phyloP scores from a whole-genome alignment of 805 yeast genomes.

The Helenozyma baotianmanensis region DNA sequence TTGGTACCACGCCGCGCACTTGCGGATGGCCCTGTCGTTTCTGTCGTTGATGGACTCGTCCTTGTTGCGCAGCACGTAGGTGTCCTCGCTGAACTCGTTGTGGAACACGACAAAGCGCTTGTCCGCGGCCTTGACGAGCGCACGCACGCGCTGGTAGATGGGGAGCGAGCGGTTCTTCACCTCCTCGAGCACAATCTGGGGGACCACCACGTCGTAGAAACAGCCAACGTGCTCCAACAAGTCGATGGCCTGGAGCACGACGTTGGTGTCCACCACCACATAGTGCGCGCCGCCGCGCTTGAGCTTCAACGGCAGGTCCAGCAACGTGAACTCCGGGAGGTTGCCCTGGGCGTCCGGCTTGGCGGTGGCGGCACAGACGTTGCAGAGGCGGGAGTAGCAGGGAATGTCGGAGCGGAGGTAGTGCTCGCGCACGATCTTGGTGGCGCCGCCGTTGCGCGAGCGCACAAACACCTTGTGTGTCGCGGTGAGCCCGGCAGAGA shows the following conservation, averaged over 20 bases:
- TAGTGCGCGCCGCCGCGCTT: slow-evolving; percentile 66
- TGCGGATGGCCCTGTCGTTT: slow-evolving; percentile 86
- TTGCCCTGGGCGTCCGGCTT: slow-evolving; percentile 66
- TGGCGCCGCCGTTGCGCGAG: slow-evolving; percentile 84
- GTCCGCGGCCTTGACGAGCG: slow-evolving; percentile 66
- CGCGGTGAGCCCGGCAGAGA: slow-evolving; percentile 48
- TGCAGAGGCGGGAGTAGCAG: slow-evolving; percentile 73
- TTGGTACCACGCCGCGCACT: slow-evolving; percentile 66
- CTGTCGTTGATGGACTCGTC: slow-evolving; percentile 82
- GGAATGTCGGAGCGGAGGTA: slow-evolving; percentile 90
- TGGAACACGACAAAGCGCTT: slow-evolving; percentile 89
- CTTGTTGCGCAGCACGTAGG: slow-evolving; percentile 57
- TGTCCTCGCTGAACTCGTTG: slow-evolving; percentile 78
- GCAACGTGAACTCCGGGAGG: slow-evolving; percentile 60
- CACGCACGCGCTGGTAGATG: slow-evolving; percentile 77
- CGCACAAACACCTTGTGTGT: slow-evolving; percentile 89
- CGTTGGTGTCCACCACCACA: slow-evolving; percentile 80
- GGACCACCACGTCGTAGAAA: slow-evolving; percentile 87
- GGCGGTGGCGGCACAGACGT: slow-evolving; percentile 49
- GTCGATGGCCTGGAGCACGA: slow-evolving; percentile 85
- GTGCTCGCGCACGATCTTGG: slow-evolving; percentile 91
- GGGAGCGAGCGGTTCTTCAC: slow-evolving; percentile 85
- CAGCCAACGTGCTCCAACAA: slow-evolving; percentile 71
- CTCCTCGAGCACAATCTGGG: slow-evolving; percentile 93
- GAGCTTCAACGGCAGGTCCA: slow-evolving; percentile 53